phyloP scores from a whole-genome alignment of 2,329 filamentous ascomycete species.

The Claviceps maximensis region DNA sequence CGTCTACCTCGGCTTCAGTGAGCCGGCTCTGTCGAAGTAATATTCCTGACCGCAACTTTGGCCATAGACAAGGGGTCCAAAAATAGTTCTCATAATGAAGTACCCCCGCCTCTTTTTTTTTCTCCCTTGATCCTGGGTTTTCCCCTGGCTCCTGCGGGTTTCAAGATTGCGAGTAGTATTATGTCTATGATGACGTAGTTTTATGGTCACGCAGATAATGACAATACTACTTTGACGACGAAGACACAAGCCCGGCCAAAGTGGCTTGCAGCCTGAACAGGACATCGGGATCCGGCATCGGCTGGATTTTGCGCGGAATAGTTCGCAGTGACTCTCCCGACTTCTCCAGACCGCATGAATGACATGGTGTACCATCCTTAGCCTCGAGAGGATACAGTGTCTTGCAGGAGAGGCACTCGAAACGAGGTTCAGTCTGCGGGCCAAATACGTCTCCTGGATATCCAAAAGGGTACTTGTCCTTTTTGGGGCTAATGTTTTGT shows the following conservation, averaged over 20 bases:
- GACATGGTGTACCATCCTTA: conserved; percentile 40
- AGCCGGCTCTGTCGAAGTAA: no score
- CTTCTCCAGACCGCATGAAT: conserved; percentile 46
- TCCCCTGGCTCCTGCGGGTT: no score
- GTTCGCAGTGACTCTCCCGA: conserved; percentile 46
- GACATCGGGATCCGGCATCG: conserved; percentile 47
- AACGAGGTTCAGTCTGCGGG: conserved; percentile 35
- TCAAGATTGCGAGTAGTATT: no score
- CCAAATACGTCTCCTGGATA: conserved; percentile 55
- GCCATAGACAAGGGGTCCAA: no score
- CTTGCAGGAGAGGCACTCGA: conserved; percentile 51
- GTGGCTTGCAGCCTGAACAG: conserved; percentile 44
- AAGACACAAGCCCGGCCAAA: conserved; percentile 28
- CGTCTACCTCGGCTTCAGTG: no score
- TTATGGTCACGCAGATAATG: not conserved
- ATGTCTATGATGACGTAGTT: not conserved
- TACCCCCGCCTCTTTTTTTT: no score
- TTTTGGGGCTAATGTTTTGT: conserved; percentile 39
- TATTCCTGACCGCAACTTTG: no score
- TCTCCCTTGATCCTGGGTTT: no score
- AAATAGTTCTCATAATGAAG: no score
- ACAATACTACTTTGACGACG: not conserved
- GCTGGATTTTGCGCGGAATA: conserved; percentile 46
- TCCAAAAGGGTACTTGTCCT: conserved; percentile 54
- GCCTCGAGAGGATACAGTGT: conserved; percentile 39